Conservation (phyloP, 495 filamentous ascomycete species). For the Immersiella caudata region DNA sequence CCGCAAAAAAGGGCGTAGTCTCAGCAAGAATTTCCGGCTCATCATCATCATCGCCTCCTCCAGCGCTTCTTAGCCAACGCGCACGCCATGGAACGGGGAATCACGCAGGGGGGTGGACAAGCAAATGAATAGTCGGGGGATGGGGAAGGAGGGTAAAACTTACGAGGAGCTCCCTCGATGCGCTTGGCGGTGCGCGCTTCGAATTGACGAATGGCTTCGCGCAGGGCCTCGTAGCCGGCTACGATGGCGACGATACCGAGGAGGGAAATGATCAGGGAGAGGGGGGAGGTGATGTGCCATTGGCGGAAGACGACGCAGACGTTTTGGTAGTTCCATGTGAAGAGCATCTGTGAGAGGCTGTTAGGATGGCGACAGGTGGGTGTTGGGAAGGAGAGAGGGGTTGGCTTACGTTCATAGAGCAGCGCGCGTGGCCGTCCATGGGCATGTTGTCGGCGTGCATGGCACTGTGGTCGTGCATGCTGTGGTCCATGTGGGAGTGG, state of each 20-base stretch:
- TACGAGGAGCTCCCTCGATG: slow-evolving; percentile 58
- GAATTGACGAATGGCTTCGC: slow-evolving; percentile 73
- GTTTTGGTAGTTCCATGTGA: slow-evolving; percentile 89
- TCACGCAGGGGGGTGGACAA: not conserved
- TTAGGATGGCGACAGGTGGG: slow-evolving; percentile 12
- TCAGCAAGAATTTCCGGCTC: slow-evolving; percentile 56
- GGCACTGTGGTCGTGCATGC: slow-evolving; percentile 52
- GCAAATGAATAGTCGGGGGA: not conserved
- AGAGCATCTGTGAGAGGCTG: slow-evolving; percentile 74
- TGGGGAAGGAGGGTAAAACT: slow-evolving; percentile 32
- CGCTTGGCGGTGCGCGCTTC: slow-evolving; percentile 63
- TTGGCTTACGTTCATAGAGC: slow-evolving; percentile 81
- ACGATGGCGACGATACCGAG: slow-evolving; percentile 77
- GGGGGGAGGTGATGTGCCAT: slow-evolving; percentile 80
- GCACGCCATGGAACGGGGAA: not conserved
- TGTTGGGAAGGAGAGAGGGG: slow-evolving; percentile 11
- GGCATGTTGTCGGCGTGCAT: slow-evolving; percentile 42
- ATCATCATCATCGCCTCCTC: slow-evolving; percentile 4
- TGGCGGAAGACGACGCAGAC: slow-evolving; percentile 93
- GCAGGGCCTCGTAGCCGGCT: slow-evolving; percentile 87
- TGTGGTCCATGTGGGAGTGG: slow-evolving; percentile 40
- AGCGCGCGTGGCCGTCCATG: slow-evolving; percentile 44
- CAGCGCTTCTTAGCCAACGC: slow-evolving; percentile 12
- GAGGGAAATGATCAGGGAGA: slow-evolving; percentile 77
- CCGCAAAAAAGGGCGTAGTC: slow-evolving; percentile 51